These are phyloP conservation scores for Saccharomycopsis capsularis DNA, from an alignment of 805 yeast genomes.

Conservation along the genomic window DNA sequence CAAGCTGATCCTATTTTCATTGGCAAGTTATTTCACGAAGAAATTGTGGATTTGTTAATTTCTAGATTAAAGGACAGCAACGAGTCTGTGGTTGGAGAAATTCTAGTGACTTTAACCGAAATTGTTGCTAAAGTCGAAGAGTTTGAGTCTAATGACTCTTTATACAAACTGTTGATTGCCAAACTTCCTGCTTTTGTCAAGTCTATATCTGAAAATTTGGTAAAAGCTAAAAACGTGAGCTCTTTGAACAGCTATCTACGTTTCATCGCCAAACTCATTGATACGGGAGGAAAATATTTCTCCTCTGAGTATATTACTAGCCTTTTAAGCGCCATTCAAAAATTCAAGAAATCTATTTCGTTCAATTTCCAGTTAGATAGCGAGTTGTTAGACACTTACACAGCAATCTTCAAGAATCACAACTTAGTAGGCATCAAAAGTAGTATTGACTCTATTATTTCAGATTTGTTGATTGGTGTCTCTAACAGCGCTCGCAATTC, in stretches of 20 bases:
- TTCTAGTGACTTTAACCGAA: slow-evolving; percentile 10
- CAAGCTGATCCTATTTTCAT: neutral
- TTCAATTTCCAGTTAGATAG: slow-evolving; percentile 9
- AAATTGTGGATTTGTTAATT: slow-evolving; percentile 8
- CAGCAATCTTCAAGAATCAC: slow-evolving; percentile 9
- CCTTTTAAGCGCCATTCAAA: slow-evolving; percentile 5
- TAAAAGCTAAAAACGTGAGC: slow-evolving; percentile 4
- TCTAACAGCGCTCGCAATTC: slow-evolving; percentile 4
- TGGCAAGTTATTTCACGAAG: neutral
- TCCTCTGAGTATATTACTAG: slow-evolving; percentile 4
- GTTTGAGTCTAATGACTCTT: neutral
- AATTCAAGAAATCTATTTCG: neutral
- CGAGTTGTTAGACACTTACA: slow-evolving; percentile 13
- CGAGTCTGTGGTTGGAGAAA: slow-evolving; percentile 16
- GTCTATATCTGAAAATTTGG: slow-evolving; percentile 2
- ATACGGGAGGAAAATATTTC: slow-evolving; percentile 3
- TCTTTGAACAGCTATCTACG: slow-evolving; percentile 6
- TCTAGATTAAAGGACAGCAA: slow-evolving; percentile 13
- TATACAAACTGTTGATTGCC: neutral
- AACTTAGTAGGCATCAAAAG: slow-evolving; percentile 14
- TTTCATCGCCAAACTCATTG: slow-evolving; percentile 6
- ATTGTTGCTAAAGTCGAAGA: neutral
- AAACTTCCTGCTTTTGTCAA: slow-evolving; percentile 2
- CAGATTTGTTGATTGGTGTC: slow-evolving; percentile 10
- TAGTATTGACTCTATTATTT: slow-evolving; percentile 1